These are phyloP conservation scores for Colletotrichum agaves DNA, from an alignment of 2,329 filamentous ascomycete genomes.

Conservation along the genomic window DNA sequence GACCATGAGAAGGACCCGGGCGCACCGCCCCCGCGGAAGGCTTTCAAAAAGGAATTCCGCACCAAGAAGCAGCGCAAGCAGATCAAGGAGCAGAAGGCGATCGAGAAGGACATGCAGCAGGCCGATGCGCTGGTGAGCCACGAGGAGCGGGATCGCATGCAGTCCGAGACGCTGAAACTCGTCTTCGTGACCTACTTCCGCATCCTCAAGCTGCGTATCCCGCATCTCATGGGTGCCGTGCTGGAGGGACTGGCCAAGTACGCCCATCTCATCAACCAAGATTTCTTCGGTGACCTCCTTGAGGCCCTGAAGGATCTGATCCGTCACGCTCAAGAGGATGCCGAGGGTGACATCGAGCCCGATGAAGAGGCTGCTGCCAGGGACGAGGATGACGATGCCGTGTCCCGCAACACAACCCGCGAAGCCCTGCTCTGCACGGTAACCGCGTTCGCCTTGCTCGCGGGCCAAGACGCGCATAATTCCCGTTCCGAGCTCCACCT, in stretches of 20 bases:
- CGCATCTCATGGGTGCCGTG: constrained; percentile 94
- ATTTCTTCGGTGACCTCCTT: constrained; percentile 96
- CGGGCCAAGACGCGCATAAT: constrained; percentile 91
- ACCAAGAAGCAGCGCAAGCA: constrained; percentile 89
- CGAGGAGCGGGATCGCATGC: constrained; percentile 92
- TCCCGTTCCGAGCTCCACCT: constrained; percentile 84
- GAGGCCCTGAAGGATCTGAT: constrained; percentile 96
- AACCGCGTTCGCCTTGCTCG: constrained; percentile 94
- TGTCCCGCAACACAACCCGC: constrained; percentile 78
- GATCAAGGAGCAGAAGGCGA: constrained; percentile 83
- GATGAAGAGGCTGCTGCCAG: constrained; percentile 45
- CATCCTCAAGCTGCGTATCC: constrained; percentile 84
- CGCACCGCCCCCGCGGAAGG: constrained; percentile 56
- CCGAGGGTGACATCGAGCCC: constrained; percentile 55
- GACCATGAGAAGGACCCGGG: constrained; percentile 59
- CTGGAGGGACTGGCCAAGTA: constrained; percentile 95
- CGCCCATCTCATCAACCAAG: constrained; percentile 96
- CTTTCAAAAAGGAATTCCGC: constrained; percentile 84
- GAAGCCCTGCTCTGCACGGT: constrained; percentile 94
- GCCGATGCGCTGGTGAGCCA: constrained; percentile 92
- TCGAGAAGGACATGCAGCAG: constrained; percentile 93
- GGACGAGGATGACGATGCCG: constrained; percentile 58
- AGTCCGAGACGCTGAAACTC: constrained; percentile 93
- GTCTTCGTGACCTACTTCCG: constrained; percentile 97
- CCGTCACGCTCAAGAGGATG: constrained; percentile 72